Evolutionary conservation across 2,329 filamentous ascomycete species (phyloP).

Genomic region (Drechslerella stenobrocha): DNA sequence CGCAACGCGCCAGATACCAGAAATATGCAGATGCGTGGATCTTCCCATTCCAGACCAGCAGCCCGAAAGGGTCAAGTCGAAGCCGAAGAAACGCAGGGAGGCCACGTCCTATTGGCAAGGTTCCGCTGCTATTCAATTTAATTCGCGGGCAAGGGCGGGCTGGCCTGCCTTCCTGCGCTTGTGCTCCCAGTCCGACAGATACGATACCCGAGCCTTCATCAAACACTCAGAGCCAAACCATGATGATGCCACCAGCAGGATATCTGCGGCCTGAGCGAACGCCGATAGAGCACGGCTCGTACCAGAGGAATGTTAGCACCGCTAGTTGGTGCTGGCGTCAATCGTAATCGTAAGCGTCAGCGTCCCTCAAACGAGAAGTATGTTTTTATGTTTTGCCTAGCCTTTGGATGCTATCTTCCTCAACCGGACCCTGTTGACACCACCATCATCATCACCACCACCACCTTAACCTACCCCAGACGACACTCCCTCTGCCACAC

Average conservation of each 20-base stretch:
- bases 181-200: not conserved
- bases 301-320: too few species aligned
- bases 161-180: not conserved
- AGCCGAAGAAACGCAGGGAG: not conserved
- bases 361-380: too few species aligned
- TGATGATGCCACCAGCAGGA: too few species aligned
- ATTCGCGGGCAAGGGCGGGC: not conserved
- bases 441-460: slow-evolving; percentile 5
- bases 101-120: not conserved
- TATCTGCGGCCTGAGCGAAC: too few species aligned
- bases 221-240: too few species aligned
- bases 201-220: too few species aligned
- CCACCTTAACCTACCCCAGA: not conserved
- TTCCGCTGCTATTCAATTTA: slow-evolving; percentile 5
- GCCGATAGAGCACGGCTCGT: too few species aligned
- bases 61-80: not conserved
- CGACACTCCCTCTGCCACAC: slow-evolving; percentile 12
- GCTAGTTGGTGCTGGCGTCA: too few species aligned
- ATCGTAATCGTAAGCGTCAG: too few species aligned
- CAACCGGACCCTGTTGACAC: slow-evolving; percentile 2
- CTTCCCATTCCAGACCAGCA: not conserved
- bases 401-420: too few species aligned
- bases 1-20: not conserved
- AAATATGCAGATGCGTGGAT: too few species aligned
- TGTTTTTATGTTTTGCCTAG: too few species aligned